Percentiles rank a stretch among this genome's conserved stretches.
phyloP scores from a whole-genome alignment of 2,329 filamentous ascomycete genomes.

The Myotisia sp. region DNA sequence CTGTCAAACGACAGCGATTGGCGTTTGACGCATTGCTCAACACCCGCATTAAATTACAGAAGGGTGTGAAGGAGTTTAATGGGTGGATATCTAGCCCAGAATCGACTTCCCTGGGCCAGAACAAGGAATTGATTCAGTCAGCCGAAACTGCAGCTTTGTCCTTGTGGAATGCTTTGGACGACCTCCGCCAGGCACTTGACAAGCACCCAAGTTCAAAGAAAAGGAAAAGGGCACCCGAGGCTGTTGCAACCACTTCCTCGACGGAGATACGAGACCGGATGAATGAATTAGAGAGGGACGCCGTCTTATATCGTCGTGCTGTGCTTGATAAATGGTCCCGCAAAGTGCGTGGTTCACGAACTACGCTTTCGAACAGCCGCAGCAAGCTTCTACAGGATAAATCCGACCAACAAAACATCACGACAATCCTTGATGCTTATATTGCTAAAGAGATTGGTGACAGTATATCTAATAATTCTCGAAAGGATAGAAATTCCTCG shows the following conservation, averaged over 20 bases:
- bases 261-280: conserved; percentile 60
- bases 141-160: conserved; percentile 76
- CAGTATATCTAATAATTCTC: conserved; percentile 20
- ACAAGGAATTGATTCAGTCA: conserved; percentile 46
- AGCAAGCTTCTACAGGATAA: conserved; percentile 47
- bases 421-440: conserved; percentile 31
- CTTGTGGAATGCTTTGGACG: conserved; percentile 58
- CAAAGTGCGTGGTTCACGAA: conserved; percentile 47
- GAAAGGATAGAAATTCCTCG: conserved; percentile 1
- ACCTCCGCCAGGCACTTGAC: conserved; percentile 27
- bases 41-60: conserved; percentile 82
- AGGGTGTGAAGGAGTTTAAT: conserved; percentile 57
- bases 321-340: conserved; percentile 81
- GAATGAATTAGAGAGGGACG: conserved; percentile 47
- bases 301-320: conserved; percentile 49
- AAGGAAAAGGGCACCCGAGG: conserved; percentile 38
- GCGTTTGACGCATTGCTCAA: conserved; percentile 82
- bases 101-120: conserved; percentile 13
- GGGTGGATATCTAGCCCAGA: conserved; percentile 32
- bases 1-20: conserved; percentile 72
- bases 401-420: conserved; percentile 38
- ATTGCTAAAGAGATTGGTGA: conserved; percentile 28
- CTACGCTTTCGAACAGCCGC: conserved; percentile 35
- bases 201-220: conserved; percentile 26
- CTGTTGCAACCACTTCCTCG: conserved; percentile 39